These are phyloP conservation scores for Fusarium protoensiforme DNA, from an alignment of 2,329 filamentous ascomycete genomes.

Conservation along the genomic window DNA sequence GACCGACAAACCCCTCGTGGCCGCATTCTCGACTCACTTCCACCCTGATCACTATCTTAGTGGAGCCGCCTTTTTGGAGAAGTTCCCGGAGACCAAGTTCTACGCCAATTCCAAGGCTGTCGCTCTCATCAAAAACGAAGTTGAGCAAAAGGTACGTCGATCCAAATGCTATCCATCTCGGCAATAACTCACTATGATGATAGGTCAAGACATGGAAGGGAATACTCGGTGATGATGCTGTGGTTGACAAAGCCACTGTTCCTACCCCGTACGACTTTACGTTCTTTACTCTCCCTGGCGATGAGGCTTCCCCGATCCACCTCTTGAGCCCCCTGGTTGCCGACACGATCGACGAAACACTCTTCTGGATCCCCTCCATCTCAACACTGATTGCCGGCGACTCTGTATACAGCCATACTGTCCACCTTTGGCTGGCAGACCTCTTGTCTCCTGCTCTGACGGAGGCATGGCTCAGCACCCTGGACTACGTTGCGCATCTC, in stretches of 20 bases:
- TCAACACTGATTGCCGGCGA: constrained; percentile 23
- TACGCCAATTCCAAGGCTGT: constrained; percentile 15
- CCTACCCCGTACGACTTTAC: constrained; percentile 18
- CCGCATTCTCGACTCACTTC: constrained; percentile 20
- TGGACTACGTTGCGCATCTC: too few relatives aligned
- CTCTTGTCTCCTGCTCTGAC: constrained; percentile 8
- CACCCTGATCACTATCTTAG: constrained; percentile 26
- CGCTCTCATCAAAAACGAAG: constrained; percentile 13
- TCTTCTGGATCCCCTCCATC: constrained; percentile 26
- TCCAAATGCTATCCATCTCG: constrained; percentile 10
- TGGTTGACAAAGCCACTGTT: constrained; percentile 1
- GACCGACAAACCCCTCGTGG: constrained; percentile 24
- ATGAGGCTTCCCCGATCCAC: constrained; percentile 14
- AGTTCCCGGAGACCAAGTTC: constrained; percentile 17
- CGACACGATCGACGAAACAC: constrained; percentile 22
- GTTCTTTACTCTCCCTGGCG: constrained; percentile 21
- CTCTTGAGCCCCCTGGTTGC: constrained; percentile 16
- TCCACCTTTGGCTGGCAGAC: constrained; percentile 24
- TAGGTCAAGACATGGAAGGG: constrained; percentile 4
- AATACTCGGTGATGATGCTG: not conserved
- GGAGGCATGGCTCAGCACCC: constrained; percentile 15
- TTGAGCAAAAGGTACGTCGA: constrained; percentile 10
- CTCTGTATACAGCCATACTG: constrained; percentile 12
- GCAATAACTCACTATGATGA: too few relatives aligned
- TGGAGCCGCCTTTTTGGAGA: constrained; percentile 3